Percentiles rank a stretch among this genome's conserved stretches.
phyloP scores from a whole-genome alignment of 208 protist species.

The Trypanosoma boissoni region DNA sequence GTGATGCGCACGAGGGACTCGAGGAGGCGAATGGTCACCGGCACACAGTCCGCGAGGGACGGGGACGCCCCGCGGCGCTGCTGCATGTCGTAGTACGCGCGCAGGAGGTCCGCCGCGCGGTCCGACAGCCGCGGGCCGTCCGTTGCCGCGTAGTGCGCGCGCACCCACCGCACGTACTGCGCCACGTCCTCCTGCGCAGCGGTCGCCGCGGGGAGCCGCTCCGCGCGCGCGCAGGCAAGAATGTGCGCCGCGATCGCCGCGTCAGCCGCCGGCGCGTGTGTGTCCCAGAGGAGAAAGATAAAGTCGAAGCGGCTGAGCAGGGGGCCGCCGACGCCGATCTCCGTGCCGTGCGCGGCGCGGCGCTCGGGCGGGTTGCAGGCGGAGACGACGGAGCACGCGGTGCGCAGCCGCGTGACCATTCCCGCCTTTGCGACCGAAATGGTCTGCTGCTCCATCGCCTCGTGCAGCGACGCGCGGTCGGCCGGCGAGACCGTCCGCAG shows the following conservation, averaged over 20 bases:
- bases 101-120: constrained; percentile 64
- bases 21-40: constrained; percentile 95
- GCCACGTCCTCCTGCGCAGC: constrained; percentile 60
- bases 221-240: constrained; percentile 46
- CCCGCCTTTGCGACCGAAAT: constrained; percentile 95
- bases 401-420: constrained; percentile 95
- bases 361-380: constrained; percentile 94
- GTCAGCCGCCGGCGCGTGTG: constrained; percentile 81
- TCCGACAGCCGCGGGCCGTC: constrained; percentile 75
- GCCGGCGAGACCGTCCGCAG: constrained; percentile 94
- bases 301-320: constrained; percentile 97
- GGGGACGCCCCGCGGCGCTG: constrained; percentile 67
- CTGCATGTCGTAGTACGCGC: constrained; percentile 74
- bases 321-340: constrained; percentile 93
- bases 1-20: constrained; percentile 94
- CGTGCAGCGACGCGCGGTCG: constrained; percentile 95
- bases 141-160: constrained; percentile 57
- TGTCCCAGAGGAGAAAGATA: constrained; percentile 94
- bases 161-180: constrained; percentile 76
- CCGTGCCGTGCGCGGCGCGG: constrained; percentile 46
- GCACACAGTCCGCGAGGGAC: constrained; percentile 77
- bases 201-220: constrained; percentile 23
- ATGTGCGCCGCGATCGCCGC: constrained; percentile 85
- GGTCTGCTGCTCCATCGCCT: constrained; percentile 99
- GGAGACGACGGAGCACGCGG: constrained; percentile 92